phyloP scores from a whole-genome alignment of 2,329 filamentous ascomycete genomes.

The Diplodia scrobiculata region DNA sequence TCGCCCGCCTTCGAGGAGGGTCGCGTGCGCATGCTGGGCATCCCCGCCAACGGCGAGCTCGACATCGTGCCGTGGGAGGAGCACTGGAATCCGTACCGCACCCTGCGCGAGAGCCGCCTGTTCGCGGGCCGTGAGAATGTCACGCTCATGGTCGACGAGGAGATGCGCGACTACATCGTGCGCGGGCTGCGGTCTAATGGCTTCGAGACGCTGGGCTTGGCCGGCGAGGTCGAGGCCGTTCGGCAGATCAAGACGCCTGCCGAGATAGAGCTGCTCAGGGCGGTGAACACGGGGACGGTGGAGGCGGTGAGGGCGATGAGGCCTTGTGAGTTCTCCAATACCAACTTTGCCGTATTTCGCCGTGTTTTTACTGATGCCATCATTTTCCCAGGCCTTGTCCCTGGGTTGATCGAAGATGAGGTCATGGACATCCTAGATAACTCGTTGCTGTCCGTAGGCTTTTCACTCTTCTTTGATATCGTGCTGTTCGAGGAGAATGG shows the following conservation, averaged over 20 bases:
- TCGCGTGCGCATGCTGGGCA: conserved; percentile 60
- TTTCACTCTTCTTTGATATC: conserved; percentile 64
- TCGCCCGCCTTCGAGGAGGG: conserved; percentile 64
- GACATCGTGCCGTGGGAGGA: conserved; percentile 64
- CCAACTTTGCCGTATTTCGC: too few relatives aligned
- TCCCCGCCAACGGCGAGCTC: conserved; percentile 56
- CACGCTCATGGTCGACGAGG: conserved; percentile 65
- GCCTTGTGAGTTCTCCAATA: conserved; percentile 30
- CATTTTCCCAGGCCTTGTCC: conserved; percentile 51
- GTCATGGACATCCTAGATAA: conserved; percentile 60
- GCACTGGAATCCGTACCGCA: conserved; percentile 65
- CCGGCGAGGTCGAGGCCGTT: conserved; percentile 59
- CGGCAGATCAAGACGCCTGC: conserved; percentile 60
- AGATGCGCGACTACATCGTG: conserved; percentile 65
- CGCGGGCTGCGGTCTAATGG: conserved; percentile 58
- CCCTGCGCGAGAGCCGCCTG: conserved; percentile 52
- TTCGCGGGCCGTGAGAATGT: conserved; percentile 34
- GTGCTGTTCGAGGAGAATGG: conserved; percentile 63
- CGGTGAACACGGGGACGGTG: conserved; percentile 66
- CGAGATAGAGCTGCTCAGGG: conserved; percentile 61
- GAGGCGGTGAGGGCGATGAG: conserved; percentile 62
- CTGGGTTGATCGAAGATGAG: conserved; percentile 60
- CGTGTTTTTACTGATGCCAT: conserved; percentile 33
- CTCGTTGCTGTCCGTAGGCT: conserved; percentile 57
- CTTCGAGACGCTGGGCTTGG: conserved; percentile 60